Evolutionary conservation across 2,329 filamentous ascomycete species (phyloP).

Genomic region (Beauveria sp.): DNA sequence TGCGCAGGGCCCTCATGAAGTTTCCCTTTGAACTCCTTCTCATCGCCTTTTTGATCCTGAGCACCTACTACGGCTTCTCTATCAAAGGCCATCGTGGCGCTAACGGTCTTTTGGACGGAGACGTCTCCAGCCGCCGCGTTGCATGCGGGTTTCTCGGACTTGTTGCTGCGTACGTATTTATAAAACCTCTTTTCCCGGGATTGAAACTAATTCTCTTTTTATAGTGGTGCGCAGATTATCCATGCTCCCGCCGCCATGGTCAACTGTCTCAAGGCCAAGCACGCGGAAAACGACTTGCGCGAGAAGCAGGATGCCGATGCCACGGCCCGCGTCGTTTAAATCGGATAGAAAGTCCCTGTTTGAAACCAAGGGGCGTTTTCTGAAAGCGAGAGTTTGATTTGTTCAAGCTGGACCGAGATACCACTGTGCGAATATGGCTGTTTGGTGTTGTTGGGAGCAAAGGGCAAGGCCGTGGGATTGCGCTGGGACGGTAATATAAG

Average conservation of each 20-base stretch:
- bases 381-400: background rate
- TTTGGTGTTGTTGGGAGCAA: background rate
- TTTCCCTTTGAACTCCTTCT: slow-evolving; percentile 5
- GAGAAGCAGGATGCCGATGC: slow-evolving; percentile 7
- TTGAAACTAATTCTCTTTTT: background rate
- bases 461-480: background rate
- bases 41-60: background rate
- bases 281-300: background rate
- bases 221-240: background rate
- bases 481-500: background rate
- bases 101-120: background rate
- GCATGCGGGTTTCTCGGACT: slow-evolving; percentile 7
- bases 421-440: background rate
- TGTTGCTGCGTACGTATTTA: background rate
- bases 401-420: background rate
- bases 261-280: slow-evolving; percentile 6
- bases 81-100: background rate
- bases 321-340: background rate
- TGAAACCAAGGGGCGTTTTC: too few relatives aligned
- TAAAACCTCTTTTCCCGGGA: too few relatives aligned
- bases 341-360: too few relatives aligned
- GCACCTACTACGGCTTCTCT: slow-evolving; percentile 7
- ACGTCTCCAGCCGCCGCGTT: slow-evolving; percentile 4
- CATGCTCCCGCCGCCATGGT: slow-evolving; percentile 7
- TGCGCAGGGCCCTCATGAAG: background rate